Evolutionary conservation across 257 asterid genomes (phyloP).

Genomic region (Dorcoceras hygrometricum): DNA sequence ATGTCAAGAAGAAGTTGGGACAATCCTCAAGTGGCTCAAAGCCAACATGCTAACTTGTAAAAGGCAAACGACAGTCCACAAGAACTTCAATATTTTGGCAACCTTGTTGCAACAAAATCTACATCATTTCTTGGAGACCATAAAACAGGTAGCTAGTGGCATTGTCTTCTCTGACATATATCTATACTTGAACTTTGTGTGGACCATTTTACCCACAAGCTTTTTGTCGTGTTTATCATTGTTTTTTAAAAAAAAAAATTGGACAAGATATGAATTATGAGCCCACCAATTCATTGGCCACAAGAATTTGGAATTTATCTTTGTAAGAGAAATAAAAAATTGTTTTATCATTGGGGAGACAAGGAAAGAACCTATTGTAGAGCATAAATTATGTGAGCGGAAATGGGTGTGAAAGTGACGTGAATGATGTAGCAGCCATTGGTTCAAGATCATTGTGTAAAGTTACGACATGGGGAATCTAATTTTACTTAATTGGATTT

Average conservation of each 20-base stretch:
- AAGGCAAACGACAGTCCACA: conserved; percentile 38
- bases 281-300: conserved; percentile 43
- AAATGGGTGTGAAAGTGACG: conserved; percentile 43
- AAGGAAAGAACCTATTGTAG: conserved; percentile 19
- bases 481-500: too few species aligned
- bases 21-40: conserved; percentile 54
- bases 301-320: conserved; percentile 6
- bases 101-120: conserved; percentile 31
- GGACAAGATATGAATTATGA: conserved; percentile 36
- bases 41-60: conserved; percentile 27
- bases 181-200: conserved; percentile 32
- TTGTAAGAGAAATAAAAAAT: too few species aligned
- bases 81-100: conserved; percentile 29
- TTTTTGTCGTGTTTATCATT: conserved; percentile 7
- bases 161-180: conserved; percentile 56
- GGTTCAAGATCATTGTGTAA: conserved; percentile 16
- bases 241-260: too few species aligned
- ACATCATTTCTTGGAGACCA: conserved; percentile 54
- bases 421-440: conserved; percentile 27
- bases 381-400: conserved; percentile 27
- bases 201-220: conserved; percentile 40
- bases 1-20: conserved; percentile 66
- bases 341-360: conserved; percentile 13
- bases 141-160: conserved; percentile 60
- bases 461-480: neutral